A percentile compares a stretch with the other conserved stretches of the same genome.
Evolutionary conservation across 176 grass and related monocot genomes (phyloP).

Genomic region (Aegilops bicornis): DNA sequence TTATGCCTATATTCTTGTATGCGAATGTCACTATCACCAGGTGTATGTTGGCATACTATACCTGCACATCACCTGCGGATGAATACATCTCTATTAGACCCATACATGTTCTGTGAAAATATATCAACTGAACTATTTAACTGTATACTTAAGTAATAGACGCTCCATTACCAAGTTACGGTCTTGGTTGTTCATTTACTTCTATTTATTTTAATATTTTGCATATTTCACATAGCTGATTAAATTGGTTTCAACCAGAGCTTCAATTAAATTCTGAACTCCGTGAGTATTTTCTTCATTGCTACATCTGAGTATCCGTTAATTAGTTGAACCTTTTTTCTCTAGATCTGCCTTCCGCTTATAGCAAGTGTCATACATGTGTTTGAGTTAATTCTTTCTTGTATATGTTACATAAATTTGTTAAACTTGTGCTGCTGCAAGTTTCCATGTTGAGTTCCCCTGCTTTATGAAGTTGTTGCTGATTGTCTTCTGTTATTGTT

Average conservation of each 20-base stretch:
- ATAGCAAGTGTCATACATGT: slow-evolving; percentile 8
- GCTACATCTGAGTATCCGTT: not conserved
- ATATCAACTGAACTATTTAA: not conserved
- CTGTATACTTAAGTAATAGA: not conserved
- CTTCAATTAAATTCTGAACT: slow-evolving; percentile 19
- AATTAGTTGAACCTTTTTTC: slow-evolving; percentile 14
- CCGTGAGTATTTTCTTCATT: slow-evolving; percentile 1
- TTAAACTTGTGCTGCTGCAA: not conserved
- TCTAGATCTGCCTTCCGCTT: not conserved
- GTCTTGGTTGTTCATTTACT: not conserved
- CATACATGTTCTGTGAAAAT: not conserved
- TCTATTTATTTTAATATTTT: slow-evolving; percentile 15
- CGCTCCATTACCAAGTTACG: slow-evolving; percentile 2
- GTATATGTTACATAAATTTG: not conserved
- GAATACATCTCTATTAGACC: not conserved
- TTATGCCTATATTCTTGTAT: slow-evolving; percentile 3
- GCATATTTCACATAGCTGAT: not conserved
- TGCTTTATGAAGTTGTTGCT: slow-evolving; percentile 20
- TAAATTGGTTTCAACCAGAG: not conserved
- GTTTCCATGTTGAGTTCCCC: not conserved
- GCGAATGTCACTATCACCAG: not conserved
- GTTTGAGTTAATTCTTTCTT: slow-evolving; percentile 11
- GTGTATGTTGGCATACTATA: not conserved
- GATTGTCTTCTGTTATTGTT: slow-evolving; percentile 8
- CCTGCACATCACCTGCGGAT: not conserved